A percentile compares a stretch with the other conserved stretches of the same genome.
Conservation (phyloP, 2,329 filamentous ascomycete species). For the Penicillium palitans region DNA sequence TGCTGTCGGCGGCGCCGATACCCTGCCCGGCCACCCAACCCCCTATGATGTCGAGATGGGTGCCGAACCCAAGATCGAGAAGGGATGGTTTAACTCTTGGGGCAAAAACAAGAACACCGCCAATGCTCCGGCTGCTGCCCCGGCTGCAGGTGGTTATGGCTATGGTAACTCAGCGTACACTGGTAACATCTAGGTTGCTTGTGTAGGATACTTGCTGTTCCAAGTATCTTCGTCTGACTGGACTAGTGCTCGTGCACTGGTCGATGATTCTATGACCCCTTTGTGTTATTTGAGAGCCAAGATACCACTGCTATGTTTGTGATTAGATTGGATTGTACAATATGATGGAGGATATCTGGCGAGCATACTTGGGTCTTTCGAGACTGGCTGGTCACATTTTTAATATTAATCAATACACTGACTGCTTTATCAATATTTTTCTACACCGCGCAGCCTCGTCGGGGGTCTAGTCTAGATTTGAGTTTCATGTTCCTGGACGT, state of each 20-base stretch:
- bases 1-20: constrained; percentile 30
- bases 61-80: constrained; percentile 19
- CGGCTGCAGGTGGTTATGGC: constrained; percentile 28
- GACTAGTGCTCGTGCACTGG: background rate
- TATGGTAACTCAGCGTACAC: constrained; percentile 37
- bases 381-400: constrained; percentile 1
- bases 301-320: constrained; percentile 25
- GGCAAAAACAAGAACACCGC: constrained; percentile 26
- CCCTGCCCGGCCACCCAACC: constrained; percentile 42
- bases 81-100: constrained; percentile 24
- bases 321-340: constrained; percentile 16
- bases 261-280: constrained; percentile 23
- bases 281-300: constrained; percentile 15
- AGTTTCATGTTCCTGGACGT: background rate
- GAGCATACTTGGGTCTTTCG: constrained; percentile 3
- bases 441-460: no score
- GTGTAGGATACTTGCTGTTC: background rate
- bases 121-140: constrained; percentile 3
- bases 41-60: constrained; percentile 41
- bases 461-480: background rate
- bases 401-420: constrained; percentile 8
- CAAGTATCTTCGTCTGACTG: background rate
- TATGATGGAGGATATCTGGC: constrained; percentile 15
- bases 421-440: background rate
- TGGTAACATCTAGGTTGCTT: constrained; percentile 27